Evolutionary conservation across 2,329 filamentous ascomycete genomes (phyloP).

Genomic region (Polytolypa hystricis): DNA sequence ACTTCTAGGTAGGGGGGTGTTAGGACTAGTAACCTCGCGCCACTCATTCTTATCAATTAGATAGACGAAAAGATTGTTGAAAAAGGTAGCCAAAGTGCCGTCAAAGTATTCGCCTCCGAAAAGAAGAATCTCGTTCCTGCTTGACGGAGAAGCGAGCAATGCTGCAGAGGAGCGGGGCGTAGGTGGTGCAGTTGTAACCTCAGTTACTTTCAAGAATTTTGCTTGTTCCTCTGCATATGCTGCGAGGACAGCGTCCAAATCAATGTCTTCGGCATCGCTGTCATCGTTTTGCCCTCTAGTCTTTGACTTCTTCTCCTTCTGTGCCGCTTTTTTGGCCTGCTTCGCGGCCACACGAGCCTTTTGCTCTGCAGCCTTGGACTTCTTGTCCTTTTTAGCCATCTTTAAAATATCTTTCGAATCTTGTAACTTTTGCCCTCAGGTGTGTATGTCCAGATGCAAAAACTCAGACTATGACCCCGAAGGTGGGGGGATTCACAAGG

Average conservation of each 20-base stretch:
- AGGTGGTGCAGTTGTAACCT: constrained; percentile 62
- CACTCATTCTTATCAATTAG: constrained; percentile 79
- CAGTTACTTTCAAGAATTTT: constrained; percentile 86
- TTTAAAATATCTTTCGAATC: no score
- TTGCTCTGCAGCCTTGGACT: constrained; percentile 45
- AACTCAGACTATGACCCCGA: no score
- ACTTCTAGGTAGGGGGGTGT: constrained; percentile 77
- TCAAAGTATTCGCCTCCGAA: constrained; percentile 97
- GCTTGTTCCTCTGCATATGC: constrained; percentile 91
- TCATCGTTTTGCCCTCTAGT: constrained; percentile 56
- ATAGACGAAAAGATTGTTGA: constrained; percentile 56
- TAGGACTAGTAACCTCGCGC: constrained; percentile 81
- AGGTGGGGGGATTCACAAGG: no score
- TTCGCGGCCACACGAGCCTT: constrained; percentile 54
- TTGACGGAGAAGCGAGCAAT: constrained; percentile 72
- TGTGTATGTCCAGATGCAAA: constrained; percentile 1
- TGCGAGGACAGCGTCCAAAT: constrained; percentile 84
- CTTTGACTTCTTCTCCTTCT: constrained; percentile 71
- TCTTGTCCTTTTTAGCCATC: constrained; percentile 47
- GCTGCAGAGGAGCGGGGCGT: constrained; percentile 68
- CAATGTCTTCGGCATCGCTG: constrained; percentile 83
- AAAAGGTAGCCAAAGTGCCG: constrained; percentile 67
- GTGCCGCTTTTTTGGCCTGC: constrained; percentile 69
- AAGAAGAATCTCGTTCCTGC: constrained; percentile 76
- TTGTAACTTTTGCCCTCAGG: background rate